A percentile compares a stretch with the other conserved stretches of the same genome.
phyloP scores from a whole-genome alignment of 1,284 basidiomycete genomes.

The Sparassis latifolia region DNA sequence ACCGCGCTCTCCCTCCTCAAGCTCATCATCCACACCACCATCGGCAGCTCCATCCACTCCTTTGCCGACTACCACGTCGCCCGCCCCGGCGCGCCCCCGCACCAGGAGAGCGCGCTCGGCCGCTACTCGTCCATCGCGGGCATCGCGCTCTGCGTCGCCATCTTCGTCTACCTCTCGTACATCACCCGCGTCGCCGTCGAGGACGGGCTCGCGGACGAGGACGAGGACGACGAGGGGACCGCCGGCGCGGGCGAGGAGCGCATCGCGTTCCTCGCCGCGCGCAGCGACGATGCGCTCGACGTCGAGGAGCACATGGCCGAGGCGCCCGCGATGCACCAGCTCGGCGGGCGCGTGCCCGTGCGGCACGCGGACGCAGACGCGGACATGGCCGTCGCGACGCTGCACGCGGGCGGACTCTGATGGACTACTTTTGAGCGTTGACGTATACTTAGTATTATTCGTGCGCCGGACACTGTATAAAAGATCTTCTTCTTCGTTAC shows the following conservation, averaged over 20 bases:
- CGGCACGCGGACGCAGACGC: not conserved
- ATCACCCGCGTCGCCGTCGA: conserved; percentile 79
- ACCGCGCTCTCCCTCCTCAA: conserved; percentile 82
- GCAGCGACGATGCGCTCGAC: conserved; percentile 31
- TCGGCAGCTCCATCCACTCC: conserved; percentile 78
- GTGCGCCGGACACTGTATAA: too few species aligned
- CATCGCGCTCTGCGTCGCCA: conserved; percentile 64
- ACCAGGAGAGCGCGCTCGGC: conserved; percentile 44
- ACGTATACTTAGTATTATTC: not conserved
- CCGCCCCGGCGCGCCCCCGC: conserved; percentile 26
- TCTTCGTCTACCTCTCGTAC: conserved; percentile 74
- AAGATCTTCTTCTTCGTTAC: too few species aligned
- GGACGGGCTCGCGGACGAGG: conserved; percentile 61
- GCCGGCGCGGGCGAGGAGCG: conserved; percentile 29
- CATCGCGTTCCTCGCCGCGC: conserved; percentile 28
- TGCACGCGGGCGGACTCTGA: not conserved
- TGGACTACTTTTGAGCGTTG: not conserved
- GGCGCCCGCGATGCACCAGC: conserved; percentile 19
- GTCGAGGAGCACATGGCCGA: conserved; percentile 30
- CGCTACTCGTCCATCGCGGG: conserved; percentile 66
- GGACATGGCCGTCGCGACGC: not conserved
- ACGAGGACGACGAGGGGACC: conserved; percentile 21
- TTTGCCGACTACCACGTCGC: conserved; percentile 62
- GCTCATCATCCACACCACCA: conserved; percentile 78
- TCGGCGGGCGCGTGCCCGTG: not conserved